Conservation (phyloP, 129 eudicot genomes). For the Pittosporum tobira region DNA sequence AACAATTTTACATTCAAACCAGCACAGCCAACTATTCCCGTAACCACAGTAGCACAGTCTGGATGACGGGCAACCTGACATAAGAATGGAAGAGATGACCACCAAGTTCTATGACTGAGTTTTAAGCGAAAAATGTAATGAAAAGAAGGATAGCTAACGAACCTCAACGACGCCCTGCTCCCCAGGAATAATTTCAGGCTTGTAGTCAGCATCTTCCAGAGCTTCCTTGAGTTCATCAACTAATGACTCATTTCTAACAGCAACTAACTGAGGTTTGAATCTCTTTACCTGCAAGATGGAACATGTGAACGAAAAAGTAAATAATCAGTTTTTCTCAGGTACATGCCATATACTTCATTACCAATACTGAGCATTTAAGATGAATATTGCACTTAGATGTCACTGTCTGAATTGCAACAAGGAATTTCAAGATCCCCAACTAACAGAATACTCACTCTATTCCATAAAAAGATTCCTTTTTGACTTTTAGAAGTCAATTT, state of each 20-base stretch:
- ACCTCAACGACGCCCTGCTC: conserved; percentile 92
- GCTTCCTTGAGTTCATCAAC: conserved; percentile 83
- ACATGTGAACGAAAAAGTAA: not conserved
- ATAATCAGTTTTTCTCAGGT: not conserved
- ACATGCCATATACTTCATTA: no score
- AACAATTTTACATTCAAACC: conserved; percentile 70
- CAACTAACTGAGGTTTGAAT: conserved; percentile 79
- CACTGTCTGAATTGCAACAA: no score
- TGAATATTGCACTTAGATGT: no score
- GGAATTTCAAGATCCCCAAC: no score
- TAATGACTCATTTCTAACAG: conserved; percentile 66
- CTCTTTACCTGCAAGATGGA: conserved; percentile 49
- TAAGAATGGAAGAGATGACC: not conserved
- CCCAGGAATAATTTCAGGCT: conserved; percentile 95
- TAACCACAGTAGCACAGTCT: conserved; percentile 88
- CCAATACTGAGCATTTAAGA: no score
- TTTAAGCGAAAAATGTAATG: not conserved
- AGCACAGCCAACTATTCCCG: conserved; percentile 98
- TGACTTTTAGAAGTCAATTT: no score
- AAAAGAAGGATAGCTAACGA: conserved; percentile 11
- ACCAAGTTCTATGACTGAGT: not conserved
- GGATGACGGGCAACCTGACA: conserved; percentile 94
- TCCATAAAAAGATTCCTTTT: no score
- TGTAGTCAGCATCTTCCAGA: conserved; percentile 66
- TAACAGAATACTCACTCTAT: no score